Evolutionary conservation across 257 asterid species (phyloP).

Genomic region (Ilex asprella): DNA sequence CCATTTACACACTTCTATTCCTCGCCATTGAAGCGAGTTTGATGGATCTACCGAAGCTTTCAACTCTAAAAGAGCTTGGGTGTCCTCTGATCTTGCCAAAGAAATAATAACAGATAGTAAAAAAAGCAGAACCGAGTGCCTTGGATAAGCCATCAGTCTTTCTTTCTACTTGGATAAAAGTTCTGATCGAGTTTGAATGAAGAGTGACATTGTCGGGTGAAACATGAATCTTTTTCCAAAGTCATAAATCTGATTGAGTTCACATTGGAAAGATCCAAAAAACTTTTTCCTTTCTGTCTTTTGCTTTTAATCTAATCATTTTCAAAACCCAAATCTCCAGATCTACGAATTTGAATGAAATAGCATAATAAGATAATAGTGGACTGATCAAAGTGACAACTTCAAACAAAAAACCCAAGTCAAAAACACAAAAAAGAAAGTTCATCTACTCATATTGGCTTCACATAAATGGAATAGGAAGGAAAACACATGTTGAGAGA

Average conservation of each 20-base stretch:
- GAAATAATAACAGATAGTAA: conserved; percentile 18
- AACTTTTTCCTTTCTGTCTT: conserved; percentile 20
- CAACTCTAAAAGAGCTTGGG: conserved; percentile 59
- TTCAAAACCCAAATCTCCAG: conserved; percentile 25
- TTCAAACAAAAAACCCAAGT: conserved; percentile 6
- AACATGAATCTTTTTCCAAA: no score
- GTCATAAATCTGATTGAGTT: conserved; percentile 1
- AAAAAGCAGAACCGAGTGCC: conserved; percentile 13
- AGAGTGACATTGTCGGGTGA: conserved; percentile 11
- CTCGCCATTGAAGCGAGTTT: conserved; percentile 52
- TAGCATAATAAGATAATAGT: conserved; percentile 10
- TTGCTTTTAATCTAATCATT: conserved; percentile 8
- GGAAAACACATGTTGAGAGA: background rate
- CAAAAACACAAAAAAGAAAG: conserved; percentile 26
- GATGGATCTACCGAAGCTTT: conserved; percentile 52
- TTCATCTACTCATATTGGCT: conserved; percentile 32
- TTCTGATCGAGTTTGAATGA: conserved; percentile 5
- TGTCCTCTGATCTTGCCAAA: conserved; percentile 47
- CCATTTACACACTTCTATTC: conserved; percentile 53
- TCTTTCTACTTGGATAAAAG: conserved; percentile 10
- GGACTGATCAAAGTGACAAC: conserved; percentile 17
- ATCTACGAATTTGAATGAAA: conserved; percentile 31
- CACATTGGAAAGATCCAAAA: conserved; percentile 12
- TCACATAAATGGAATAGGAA: conserved; percentile 6
- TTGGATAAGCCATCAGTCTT: background rate